Evolutionary conservation across 2,329 filamentous ascomycete species (phyloP).

Genomic region (Trichoderma endophyticum): DNA sequence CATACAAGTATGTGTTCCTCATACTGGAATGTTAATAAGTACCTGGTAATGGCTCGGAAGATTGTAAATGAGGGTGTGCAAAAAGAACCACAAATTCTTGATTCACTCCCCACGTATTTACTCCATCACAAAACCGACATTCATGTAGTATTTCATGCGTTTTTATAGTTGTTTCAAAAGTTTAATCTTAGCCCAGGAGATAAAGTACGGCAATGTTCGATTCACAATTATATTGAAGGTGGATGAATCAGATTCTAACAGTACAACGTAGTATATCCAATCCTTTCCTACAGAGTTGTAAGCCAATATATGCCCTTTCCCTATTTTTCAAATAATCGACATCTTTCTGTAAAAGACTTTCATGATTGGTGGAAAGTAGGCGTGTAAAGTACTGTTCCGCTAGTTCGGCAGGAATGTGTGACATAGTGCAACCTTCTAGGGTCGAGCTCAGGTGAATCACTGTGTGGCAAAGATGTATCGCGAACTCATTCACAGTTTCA

Average conservation of each 20-base stretch:
- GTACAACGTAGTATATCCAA: neutral
- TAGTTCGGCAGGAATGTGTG: neutral
- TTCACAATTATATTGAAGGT: neutral
- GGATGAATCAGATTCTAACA: neutral
- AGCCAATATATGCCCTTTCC: neutral
- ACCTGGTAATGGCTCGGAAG: neutral
- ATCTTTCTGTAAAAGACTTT: neutral
- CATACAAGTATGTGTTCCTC: no score
- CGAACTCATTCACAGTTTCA: neutral
- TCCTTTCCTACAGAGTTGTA: neutral
- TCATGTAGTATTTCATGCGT: rapidly evolving
- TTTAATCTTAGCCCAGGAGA: neutral
- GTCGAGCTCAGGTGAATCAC: neutral
- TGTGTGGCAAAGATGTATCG: neutral
- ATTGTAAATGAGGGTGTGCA: neutral
- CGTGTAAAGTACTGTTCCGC: neutral
- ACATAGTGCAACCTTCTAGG: neutral
- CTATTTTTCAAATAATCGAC: neutral
- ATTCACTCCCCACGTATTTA: neutral
- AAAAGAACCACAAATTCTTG: neutral
- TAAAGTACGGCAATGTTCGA: neutral
- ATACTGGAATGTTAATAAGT: neutral
- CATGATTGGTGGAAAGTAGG: neutral
- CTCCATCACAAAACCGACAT: rapidly evolving
- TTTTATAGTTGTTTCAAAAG: neutral